phyloP scores from a whole-genome alignment of 2,329 filamentous ascomycete species.

The Monosporascus sp. region DNA sequence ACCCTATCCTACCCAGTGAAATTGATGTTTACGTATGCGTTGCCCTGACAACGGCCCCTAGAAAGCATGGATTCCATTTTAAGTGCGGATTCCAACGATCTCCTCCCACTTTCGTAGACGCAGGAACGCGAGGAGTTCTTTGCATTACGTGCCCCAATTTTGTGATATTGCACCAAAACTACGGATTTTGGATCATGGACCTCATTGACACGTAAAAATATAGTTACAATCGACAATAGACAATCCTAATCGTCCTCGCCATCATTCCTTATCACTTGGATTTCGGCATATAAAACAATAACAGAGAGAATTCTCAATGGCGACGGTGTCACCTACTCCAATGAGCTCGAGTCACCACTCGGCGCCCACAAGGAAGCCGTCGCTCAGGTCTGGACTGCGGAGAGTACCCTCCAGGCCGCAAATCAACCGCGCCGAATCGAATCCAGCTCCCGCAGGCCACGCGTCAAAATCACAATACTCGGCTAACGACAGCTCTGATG shows the following conservation, averaged over 20 bases:
- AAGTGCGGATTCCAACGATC: not conserved
- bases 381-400: slow-evolving; percentile 49
- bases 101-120: not conserved
- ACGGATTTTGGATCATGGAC: slow-evolving; percentile 31
- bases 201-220: slow-evolving; percentile 35
- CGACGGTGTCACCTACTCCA: slow-evolving; percentile 36
- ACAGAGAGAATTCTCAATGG: slow-evolving; percentile 15
- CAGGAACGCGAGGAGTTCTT: slow-evolving; percentile 21
- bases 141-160: slow-evolving; percentile 30
- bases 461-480: slow-evolving; percentile 38
- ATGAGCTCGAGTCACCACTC: slow-evolving; percentile 42
- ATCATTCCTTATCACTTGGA: not conserved
- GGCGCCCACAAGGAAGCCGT: slow-evolving; percentile 45
- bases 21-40: slow-evolving; percentile 8
- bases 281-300: slow-evolving; percentile 7
- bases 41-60: slow-evolving; percentile 20
- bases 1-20: not conserved
- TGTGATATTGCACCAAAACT: slow-evolving; percentile 28
- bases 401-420: slow-evolving; percentile 42
- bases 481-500: slow-evolving; percentile 83
- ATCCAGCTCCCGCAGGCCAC: slow-evolving; percentile 28
- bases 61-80: slow-evolving; percentile 3
- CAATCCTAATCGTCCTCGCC: slow-evolving; percentile 17
- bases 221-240: slow-evolving; percentile 20
- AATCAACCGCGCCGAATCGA: slow-evolving; percentile 40